Conservation (phyloP, 306 rosid genomes). For the Rubus parviflorus region DNA sequence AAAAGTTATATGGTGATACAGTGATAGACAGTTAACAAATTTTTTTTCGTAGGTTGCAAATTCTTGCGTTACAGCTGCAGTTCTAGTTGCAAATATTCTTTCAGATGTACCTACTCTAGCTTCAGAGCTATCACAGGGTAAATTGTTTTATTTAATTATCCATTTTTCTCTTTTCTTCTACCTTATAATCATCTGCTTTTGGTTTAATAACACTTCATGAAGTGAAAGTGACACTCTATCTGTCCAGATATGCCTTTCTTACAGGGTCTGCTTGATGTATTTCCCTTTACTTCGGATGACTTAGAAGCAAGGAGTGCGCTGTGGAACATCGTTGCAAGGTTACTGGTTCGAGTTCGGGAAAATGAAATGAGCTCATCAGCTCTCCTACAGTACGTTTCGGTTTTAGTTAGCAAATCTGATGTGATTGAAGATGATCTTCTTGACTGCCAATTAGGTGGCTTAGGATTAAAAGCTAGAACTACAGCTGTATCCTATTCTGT, state of each 20-base stretch:
- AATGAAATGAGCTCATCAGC: constrained; percentile 55
- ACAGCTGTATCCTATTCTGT: constrained; percentile 74
- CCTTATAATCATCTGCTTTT: constrained; percentile 1
- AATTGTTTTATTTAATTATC: constrained; percentile 12
- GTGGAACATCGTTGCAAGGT: constrained; percentile 73
- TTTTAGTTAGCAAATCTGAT: constrained; percentile 64
- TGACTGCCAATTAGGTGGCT: constrained; percentile 39
- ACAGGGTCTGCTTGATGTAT: constrained; percentile 79
- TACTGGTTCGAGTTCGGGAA: constrained; percentile 57
- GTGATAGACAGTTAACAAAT: neutral
- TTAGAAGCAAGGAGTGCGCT: constrained; percentile 80
- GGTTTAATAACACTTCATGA: neutral
- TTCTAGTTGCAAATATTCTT: constrained; percentile 81
- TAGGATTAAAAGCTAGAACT: constrained; percentile 49
- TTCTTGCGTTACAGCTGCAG: constrained; percentile 76
- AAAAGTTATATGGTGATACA: neutral
- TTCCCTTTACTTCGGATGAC: constrained; percentile 82
- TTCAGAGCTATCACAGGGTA: constrained; percentile 64
- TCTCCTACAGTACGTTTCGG: constrained; percentile 47
- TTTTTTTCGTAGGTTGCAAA: constrained; percentile 64
- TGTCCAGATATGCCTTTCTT: constrained; percentile 59
- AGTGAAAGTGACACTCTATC: constrained; percentile 29
- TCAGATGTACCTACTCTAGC: constrained; percentile 62
- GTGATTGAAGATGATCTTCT: constrained; percentile 90
- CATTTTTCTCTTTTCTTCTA: constrained; percentile 5